Percentiles rank a stretch among this genome's conserved stretches.
phyloP scores from a whole-genome alignment of 208 protist species.

The Crithidia bombi region DNA sequence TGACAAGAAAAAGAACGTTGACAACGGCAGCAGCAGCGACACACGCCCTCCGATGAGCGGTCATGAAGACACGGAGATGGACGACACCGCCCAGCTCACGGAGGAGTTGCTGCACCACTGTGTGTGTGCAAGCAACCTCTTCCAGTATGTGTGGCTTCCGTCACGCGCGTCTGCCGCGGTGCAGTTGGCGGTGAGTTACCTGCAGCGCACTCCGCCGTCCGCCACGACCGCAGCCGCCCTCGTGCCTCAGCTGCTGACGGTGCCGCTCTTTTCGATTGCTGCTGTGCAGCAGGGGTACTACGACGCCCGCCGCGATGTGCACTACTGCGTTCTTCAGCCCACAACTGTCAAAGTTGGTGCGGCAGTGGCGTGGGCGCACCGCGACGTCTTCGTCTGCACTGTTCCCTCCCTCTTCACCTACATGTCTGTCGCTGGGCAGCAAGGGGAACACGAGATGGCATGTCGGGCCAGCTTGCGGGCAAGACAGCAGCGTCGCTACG shows the following conservation, averaged over 20 bases:
- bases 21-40: background rate
- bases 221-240: constrained; percentile 16
- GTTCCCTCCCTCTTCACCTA: constrained; percentile 62
- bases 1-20: constrained; percentile 16
- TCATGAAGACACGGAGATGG: constrained; percentile 1
- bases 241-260: constrained; percentile 49
- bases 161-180: constrained; percentile 12
- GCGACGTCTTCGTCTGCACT: constrained; percentile 50
- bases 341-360: constrained; percentile 61
- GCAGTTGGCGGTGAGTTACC: constrained; percentile 29
- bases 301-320: constrained; percentile 71
- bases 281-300: constrained; percentile 62
- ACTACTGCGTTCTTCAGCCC: constrained; percentile 62
- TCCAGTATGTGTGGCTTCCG: constrained; percentile 31
- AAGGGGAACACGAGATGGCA: constrained; percentile 54
- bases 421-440: constrained; percentile 52
- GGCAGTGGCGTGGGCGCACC: constrained; percentile 39
- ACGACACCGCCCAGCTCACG: constrained; percentile 5
- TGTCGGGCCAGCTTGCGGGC: constrained; percentile 24
- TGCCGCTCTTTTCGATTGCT: constrained; percentile 50
- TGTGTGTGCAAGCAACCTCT: constrained; percentile 23
- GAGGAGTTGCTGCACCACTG: constrained; percentile 31
- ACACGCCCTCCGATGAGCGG: background rate
- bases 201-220: constrained; percentile 10
- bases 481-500: constrained; percentile 27